phyloP scores from a whole-genome alignment of 2,329 filamentous ascomycete genomes.

The Pseudocercospora vitis region DNA sequence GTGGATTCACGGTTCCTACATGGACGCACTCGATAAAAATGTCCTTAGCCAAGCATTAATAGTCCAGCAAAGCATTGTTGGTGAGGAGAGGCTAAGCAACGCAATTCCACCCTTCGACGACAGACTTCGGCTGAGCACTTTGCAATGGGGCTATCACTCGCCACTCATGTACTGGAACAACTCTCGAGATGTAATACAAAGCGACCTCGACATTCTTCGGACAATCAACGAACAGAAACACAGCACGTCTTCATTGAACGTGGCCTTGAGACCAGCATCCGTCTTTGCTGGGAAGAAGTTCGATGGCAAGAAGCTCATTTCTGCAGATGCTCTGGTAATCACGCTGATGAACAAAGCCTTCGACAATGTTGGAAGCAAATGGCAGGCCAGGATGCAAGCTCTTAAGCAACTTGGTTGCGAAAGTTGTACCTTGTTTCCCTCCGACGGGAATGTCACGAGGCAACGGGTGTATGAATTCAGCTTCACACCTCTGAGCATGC shows the following conservation, averaged over 20 bases:
- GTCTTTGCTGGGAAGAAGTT: constrained; percentile 82
- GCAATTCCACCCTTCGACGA: constrained; percentile 28
- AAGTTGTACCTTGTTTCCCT: constrained; percentile 66
- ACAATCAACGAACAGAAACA: constrained; percentile 68
- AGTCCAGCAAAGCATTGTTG: constrained; percentile 69
- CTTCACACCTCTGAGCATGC: constrained; percentile 69
- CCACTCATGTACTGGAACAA: constrained; percentile 79
- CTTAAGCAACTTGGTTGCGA: constrained; percentile 53
- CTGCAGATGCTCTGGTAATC: constrained; percentile 75
- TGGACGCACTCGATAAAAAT: constrained; percentile 67
- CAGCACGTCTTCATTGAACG: constrained; percentile 66
- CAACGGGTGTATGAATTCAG: constrained; percentile 75
- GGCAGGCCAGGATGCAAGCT: constrained; percentile 60
- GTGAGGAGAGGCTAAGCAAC: constrained; percentile 39
- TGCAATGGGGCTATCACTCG: constrained; percentile 77
- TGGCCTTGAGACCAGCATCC: constrained; percentile 73
- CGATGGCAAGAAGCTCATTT: constrained; percentile 64
- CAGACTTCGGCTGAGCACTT: constrained; percentile 33
- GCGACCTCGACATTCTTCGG: constrained; percentile 62
- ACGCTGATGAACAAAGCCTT: constrained; percentile 69
- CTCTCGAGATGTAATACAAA: constrained; percentile 57
- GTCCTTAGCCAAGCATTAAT: constrained; percentile 66
- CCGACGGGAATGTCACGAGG: constrained; percentile 53
- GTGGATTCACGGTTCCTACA: constrained; percentile 80
- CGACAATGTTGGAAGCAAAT: constrained; percentile 63